Evolutionary conservation across 2,329 filamentous ascomycete species (phyloP), one percentile per base, ranked within the genome.

Genomic region (Pseudogymnoascus sp.): DNA sequence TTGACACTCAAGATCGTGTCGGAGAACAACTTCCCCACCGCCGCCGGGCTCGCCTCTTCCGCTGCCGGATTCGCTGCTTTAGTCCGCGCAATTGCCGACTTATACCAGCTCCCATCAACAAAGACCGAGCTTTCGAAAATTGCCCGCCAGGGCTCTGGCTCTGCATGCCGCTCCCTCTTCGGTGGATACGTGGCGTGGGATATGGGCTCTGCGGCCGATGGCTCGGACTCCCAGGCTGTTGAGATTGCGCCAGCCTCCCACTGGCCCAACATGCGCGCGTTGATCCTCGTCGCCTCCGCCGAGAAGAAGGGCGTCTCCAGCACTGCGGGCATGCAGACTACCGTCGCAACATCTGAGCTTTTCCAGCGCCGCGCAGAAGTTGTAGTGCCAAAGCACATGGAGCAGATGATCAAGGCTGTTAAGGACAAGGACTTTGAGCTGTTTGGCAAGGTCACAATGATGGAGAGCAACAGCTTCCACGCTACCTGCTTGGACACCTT

Each of bases 1-100:
- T 79, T 88, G 69, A 84, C 89, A 33, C 83, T 99, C 63, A 88
- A 86, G 67, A 86, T 99, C 65, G 91, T 96, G 60, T 94, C 89
- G 61, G 89, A 94, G 77, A 99, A 99, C 82, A 99, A 99, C 81
- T 99, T 99, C 81, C 94, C 94, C 64, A 99, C 94, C 2, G 94
- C 94, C 23, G 94, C 94, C 3, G 94, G 94, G 5, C 84, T 99
- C 13, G 85, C 86, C 3, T 86, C 82, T 15, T 88, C 85, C 0
- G 85, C 85, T 1, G 85, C 85, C 1, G 85, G 85, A 4, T 87
- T 88, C 64, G 85, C 85, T 2, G 85, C 85, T 18, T 76, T 88
- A 5, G 84, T 97, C 18, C 83, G 91, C 61, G 92, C 90, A 65
- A 90, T 99, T 67, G 94, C 94, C 34, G 83, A 97, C 73, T 82